These are phyloP conservation scores for Helotiales sp. DNA, from an alignment of 2,329 filamentous ascomycete genomes.

Conservation along the genomic window DNA sequence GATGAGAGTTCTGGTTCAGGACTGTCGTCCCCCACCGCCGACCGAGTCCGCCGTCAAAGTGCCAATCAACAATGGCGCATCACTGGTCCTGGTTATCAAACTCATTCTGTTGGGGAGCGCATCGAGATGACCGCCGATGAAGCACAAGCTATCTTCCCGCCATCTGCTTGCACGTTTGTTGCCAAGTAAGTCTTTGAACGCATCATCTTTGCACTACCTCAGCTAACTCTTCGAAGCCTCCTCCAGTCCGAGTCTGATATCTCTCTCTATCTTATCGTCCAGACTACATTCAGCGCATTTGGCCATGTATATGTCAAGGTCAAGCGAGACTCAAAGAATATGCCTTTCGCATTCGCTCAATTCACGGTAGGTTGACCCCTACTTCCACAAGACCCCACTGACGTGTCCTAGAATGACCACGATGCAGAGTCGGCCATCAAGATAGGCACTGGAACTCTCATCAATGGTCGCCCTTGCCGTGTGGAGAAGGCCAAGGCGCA, in stretches of 20 bases:
- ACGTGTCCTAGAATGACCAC: constrained; percentile 43
- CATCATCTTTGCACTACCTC: neutral
- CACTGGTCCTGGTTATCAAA: no score
- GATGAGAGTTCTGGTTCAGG: constrained; percentile 23
- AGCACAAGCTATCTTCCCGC: constrained; percentile 39
- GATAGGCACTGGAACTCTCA: constrained; percentile 47
- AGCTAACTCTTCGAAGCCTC: constrained; percentile 42
- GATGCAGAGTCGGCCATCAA: constrained; percentile 51
- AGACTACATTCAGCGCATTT: constrained; percentile 51
- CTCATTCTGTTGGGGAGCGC: no score
- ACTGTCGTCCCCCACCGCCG: constrained; percentile 16
- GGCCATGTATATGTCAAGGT: constrained; percentile 64
- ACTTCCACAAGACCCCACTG: constrained; percentile 20
- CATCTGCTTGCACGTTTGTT: constrained; percentile 62
- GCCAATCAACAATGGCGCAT: no score
- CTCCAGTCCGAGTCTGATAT: constrained; percentile 50
- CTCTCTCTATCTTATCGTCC: constrained; percentile 51
- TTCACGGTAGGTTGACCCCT: constrained; percentile 52
- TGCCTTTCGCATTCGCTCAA: constrained; percentile 66
- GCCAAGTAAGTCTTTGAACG: constrained; percentile 56
- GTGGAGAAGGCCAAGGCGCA: constrained; percentile 61
- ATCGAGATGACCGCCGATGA: constrained; percentile 27
- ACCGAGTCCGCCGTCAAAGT: constrained; percentile 8
- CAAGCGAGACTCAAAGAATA: constrained; percentile 55
- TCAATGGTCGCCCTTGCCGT: constrained; percentile 58